Evolutionary conservation across 2,329 filamentous ascomycete genomes (phyloP).

Genomic region (Aureobasidium sp.): DNA sequence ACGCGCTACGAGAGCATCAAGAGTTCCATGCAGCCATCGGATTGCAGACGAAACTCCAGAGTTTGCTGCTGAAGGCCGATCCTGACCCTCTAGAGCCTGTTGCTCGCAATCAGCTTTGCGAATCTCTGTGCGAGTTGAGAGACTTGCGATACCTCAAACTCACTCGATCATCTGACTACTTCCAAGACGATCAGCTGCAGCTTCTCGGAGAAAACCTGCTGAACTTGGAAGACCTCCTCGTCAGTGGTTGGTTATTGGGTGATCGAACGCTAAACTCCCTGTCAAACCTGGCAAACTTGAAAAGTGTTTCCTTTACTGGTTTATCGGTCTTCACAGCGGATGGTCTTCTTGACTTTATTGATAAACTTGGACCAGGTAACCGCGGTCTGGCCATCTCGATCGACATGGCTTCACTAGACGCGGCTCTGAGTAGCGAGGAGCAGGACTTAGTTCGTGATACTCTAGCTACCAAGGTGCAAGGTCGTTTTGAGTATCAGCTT

Average conservation of each 20-base stretch:
- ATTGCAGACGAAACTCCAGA: conserved; percentile 43
- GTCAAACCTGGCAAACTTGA: conserved; percentile 43
- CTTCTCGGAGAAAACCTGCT: conserved; percentile 40
- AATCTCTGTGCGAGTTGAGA: conserved; percentile 46
- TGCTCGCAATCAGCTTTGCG: conserved; percentile 43
- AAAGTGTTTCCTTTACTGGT: conserved; percentile 48
- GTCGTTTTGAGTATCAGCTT: conserved; percentile 38
- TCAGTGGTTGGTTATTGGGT: conserved; percentile 49
- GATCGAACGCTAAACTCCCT: conserved; percentile 43
- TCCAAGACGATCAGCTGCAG: conserved; percentile 45
- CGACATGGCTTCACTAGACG: conserved; percentile 39
- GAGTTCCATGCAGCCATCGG: conserved; percentile 48
- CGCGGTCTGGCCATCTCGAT: conserved; percentile 37
- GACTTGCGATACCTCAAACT: conserved; percentile 50
- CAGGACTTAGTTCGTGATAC: conserved; percentile 33
- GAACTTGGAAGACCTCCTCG: conserved; percentile 49
- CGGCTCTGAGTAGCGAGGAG: conserved; percentile 34
- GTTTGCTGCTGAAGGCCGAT: conserved; percentile 42
- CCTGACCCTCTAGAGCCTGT: conserved; percentile 40
- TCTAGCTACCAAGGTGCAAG: conserved; percentile 35
- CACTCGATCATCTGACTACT: conserved; percentile 45
- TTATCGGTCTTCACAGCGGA: conserved; percentile 49
- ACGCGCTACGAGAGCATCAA: conserved; percentile 42
- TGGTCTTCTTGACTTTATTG: conserved; percentile 43
- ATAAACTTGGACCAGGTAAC: conserved; percentile 35